A percentile compares a stretch with the other conserved stretches of the same genome.
Evolutionary conservation across 2,329 filamentous ascomycete genomes (phyloP).

Genomic region (Xylariales sp.): DNA sequence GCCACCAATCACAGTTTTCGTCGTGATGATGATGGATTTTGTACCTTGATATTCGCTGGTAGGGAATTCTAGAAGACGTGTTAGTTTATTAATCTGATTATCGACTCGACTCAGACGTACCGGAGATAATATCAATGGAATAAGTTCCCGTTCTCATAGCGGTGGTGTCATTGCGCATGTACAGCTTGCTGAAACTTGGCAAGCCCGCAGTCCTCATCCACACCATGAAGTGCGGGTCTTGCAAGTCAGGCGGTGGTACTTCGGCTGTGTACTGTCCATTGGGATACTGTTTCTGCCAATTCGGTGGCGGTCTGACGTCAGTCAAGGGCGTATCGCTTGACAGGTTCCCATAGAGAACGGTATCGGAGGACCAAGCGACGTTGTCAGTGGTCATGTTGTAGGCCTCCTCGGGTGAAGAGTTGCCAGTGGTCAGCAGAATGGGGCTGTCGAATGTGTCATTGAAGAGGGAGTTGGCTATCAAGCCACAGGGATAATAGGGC

Average conservation of each 20-base stretch:
- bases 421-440: constrained; percentile 48
- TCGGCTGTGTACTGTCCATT: constrained; percentile 63
- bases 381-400: constrained; percentile 69
- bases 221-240: constrained; percentile 85
- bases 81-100: no score
- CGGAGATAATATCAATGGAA: constrained; percentile 67
- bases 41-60: constrained; percentile 75
- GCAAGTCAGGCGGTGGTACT: constrained; percentile 65
- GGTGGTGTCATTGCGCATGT: constrained; percentile 70
- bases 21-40: constrained; percentile 86
- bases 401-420: constrained; percentile 35
- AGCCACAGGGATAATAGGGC: constrained; percentile 88
- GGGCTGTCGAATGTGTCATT: constrained; percentile 82
- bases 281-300: constrained; percentile 72
- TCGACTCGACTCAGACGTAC: no score
- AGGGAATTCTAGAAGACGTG: constrained; percentile 62
- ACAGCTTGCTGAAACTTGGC: constrained; percentile 91
- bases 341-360: constrained; percentile 63
- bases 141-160: constrained; percentile 70
- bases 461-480: constrained; percentile 96
- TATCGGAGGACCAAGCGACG: constrained; percentile 86
- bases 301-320: constrained; percentile 75
- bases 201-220: constrained; percentile 98
- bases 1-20: constrained; percentile 87
- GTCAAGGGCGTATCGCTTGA: constrained; percentile 46